phyloP scores from a whole-genome alignment of 345 rosid genomes.

The Citrus medica region DNA sequence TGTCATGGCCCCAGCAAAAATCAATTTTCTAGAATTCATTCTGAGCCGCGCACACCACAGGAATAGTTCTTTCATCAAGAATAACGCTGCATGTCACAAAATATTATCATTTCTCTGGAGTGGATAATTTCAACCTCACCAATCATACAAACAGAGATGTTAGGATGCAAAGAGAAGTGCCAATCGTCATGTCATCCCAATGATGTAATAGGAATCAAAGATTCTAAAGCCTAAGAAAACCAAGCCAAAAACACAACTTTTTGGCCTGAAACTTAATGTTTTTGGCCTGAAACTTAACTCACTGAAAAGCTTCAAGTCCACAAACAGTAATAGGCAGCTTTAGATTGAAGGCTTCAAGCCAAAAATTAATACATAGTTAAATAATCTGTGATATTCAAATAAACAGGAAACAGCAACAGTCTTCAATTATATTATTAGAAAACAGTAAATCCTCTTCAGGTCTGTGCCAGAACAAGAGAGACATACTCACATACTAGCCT shows the following conservation, averaged over 20 bases:
- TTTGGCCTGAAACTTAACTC: neutral
- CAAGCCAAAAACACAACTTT: neutral
- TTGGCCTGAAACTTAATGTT: too few relatives aligned
- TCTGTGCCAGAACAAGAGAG: neutral
- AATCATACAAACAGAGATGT: neutral
- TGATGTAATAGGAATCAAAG: neutral
- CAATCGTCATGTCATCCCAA: neutral
- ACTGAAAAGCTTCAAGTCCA: neutral
- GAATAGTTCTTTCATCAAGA: slow-evolving; percentile 36
- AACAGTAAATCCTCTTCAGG: neutral
- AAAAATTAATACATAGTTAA: neutral
- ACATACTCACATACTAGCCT: neutral
- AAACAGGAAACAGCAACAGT: neutral
- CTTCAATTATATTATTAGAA: too few relatives aligned
- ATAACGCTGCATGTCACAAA: slow-evolving; percentile 16
- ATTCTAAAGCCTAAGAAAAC: neutral
- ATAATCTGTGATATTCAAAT: neutral
- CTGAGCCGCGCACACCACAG: slow-evolving; percentile 33
- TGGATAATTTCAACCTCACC: slow-evolving; percentile 2
- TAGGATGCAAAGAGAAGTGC: neutral
- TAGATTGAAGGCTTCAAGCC: neutral
- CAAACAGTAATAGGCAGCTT: neutral
- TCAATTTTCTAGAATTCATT: slow-evolving; percentile 51
- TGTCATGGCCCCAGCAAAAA: slow-evolving; percentile 43
- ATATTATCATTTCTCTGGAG: slow-evolving; percentile 19